Percentiles rank a stretch among this genome's conserved stretches.
These are phyloP conservation scores for Blastomyces parvus DNA, from an alignment of 2,329 filamentous ascomycete species.

Conservation along the genomic window DNA sequence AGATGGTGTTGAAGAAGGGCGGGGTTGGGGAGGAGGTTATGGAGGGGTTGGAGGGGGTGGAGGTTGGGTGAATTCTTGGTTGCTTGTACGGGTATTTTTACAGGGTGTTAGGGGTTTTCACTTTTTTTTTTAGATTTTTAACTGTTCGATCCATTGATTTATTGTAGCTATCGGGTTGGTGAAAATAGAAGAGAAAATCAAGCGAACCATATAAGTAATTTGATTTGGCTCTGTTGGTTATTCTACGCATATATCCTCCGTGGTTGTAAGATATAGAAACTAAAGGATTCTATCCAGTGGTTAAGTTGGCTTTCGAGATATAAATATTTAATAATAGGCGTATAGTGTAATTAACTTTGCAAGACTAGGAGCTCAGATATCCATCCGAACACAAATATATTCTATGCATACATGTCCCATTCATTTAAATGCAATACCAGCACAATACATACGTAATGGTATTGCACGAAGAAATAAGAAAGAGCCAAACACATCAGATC, in stretches of 20 bases:
- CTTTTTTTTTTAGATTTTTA: conserved; percentile 13
- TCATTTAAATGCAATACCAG: too few relatives aligned
- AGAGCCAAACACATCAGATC: background rate
- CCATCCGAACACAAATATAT: too few relatives aligned
- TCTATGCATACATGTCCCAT: too few relatives aligned
- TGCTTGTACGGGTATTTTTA: conserved; percentile 1
- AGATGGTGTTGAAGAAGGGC: conserved; percentile 63
- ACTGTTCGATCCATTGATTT: background rate
- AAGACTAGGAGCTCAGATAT: too few relatives aligned
- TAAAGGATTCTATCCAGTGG: too few relatives aligned
- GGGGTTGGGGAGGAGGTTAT: conserved; percentile 82
- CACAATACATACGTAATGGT: background rate
- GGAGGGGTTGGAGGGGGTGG: conserved; percentile 61
- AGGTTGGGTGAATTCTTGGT: conserved; percentile 44
- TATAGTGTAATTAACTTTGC: too few relatives aligned
- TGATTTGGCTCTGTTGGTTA: background rate
- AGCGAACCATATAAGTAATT: background rate
- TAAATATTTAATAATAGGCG: too few relatives aligned
- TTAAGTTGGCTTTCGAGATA: too few relatives aligned
- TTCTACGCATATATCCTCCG: background rate
- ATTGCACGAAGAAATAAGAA: background rate
- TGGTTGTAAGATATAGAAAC: background rate
- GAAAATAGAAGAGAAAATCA: background rate
- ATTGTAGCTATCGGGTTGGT: background rate
- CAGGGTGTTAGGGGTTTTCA: background rate